Evolutionary conservation across 1,284 basidiomycete genomes (phyloP).

Genomic region (Leccinum pachyderme): DNA sequence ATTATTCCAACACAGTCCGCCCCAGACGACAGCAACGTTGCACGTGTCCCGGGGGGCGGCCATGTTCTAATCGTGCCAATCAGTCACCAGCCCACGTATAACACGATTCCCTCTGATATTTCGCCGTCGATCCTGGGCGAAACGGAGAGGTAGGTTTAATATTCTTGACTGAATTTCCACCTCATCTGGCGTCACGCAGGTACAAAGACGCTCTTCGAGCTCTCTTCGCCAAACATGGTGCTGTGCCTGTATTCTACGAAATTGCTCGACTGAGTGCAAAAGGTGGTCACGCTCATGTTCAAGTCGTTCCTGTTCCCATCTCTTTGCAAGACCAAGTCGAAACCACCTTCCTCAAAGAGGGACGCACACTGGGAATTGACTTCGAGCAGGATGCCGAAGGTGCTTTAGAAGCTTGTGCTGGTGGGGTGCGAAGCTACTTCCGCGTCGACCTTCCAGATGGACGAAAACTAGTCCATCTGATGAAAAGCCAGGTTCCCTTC

Average conservation of each 20-base stretch:
- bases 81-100: constrained; percentile 59
- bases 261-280: constrained; percentile 80
- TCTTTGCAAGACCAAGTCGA: constrained; percentile 63
- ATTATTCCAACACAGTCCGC: constrained; percentile 75
- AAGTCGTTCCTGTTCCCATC: constrained; percentile 79
- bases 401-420: constrained; percentile 54
- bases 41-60: constrained; percentile 84
- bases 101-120: constrained; percentile 73
- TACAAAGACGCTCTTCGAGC: constrained; percentile 76
- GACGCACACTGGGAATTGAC: constrained; percentile 58
- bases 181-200: constrained; percentile 37
- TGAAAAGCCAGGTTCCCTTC: constrained; percentile 77
- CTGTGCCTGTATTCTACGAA: constrained; percentile 80
- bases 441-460: constrained; percentile 87
- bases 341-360: constrained; percentile 68
- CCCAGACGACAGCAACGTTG: constrained; percentile 38
- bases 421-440: constrained; percentile 75
- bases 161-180: not conserved
- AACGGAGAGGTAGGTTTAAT: constrained; percentile 55
- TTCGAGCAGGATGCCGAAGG: constrained; percentile 67
- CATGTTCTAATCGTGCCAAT: constrained; percentile 91
- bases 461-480: constrained; percentile 79
- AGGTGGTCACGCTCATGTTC: constrained; percentile 93
- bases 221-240: constrained; percentile 71
- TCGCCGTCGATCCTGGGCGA: constrained; percentile 76